Base-by-base conservation (phyloP, 2,329 filamentous ascomycete genomes). In the Tolypocladium nubicola region DNA sequence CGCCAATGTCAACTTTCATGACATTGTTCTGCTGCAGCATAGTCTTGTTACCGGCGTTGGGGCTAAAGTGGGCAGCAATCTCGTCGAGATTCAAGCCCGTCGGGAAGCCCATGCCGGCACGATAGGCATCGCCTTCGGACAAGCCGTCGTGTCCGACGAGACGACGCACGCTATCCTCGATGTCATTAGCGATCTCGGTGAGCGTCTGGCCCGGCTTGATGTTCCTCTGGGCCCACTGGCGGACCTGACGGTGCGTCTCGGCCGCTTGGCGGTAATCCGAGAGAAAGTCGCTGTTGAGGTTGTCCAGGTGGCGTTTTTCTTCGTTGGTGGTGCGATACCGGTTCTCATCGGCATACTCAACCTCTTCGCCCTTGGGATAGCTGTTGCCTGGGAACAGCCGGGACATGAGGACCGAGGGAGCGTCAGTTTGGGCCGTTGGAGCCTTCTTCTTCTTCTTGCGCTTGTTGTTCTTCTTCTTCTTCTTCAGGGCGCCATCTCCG, bases 91-190 rank as follows among this genome's bases (percentile, higher is more conserved):
- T 90, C 56, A 95, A 76, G 55, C 90, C 90, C 23, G 87, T 90
- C 4, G 90, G 90, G 74, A 96, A 96, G 4, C 88, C 90, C 81
- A 95, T 89, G 56, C 90, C 90, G 38, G 84, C 89, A 66, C 85
- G 83, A 61, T 91, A 75, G 56, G 85, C 86, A 66, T 94, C 90
- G 5, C 90, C 90, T 65, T 91, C 87, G 60, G 87, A 80, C 49
- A 94, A 73, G 8, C 89, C 90, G 63, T 82, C 78, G 69, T 95
- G 89, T 5, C 88, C 90, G 3, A 87, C 87, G 61, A 95, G 72
- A 35, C 86, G 83, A 61, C 90, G 83, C 41, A 94, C 89, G 54
- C 88, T 82, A 68, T 92, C 84, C 71, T 95, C 90, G 64, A 96
- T 95, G 19, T 85, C 87, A 68, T 93, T 86, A 9, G 89, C 89